Conservation (phyloP, 176 grass and related monocot genomes). For the Carex littledalei region DNA sequence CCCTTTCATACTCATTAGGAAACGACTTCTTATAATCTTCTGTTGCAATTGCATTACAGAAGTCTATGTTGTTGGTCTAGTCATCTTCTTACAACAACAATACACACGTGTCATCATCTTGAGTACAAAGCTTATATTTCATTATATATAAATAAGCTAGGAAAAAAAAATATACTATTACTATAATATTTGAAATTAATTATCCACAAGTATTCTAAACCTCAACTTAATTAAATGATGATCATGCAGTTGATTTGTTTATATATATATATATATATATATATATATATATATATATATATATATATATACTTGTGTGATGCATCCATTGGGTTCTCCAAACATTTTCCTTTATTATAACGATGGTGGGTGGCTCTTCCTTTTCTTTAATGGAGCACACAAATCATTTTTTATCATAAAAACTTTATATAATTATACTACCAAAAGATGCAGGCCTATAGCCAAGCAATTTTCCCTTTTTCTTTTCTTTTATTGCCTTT, state of each 20-base stretch:
- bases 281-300: too few species aligned
- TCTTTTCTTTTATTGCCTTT: slow-evolving; percentile 26
- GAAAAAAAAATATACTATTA: background rate
- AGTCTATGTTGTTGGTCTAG: background rate
- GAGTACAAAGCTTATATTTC: background rate
- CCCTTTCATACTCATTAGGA: slow-evolving; percentile 24
- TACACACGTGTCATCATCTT: background rate
- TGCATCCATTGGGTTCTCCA: slow-evolving; percentile 10
- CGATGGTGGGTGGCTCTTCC: slow-evolving; percentile 26
- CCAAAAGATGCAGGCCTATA: slow-evolving; percentile 13
- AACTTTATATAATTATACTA: slow-evolving; percentile 21
- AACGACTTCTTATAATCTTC: slow-evolving; percentile 1
- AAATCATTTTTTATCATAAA: slow-evolving; percentile 6
- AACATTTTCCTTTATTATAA: slow-evolving; percentile 25
- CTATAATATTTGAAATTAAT: background rate
- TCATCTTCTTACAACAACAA: background rate
- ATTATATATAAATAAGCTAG: background rate
- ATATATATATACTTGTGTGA: background rate
- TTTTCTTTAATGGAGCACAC: slow-evolving; percentile 23
- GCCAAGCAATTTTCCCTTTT: background rate
- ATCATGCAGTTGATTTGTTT: background rate
- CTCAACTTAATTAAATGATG: background rate
- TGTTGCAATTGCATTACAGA: background rate
- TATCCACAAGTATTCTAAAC: background rate
- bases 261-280: too few species aligned